phyloP scores from a whole-genome alignment of 306 rosid genomes.

The Trifolium pratense region DNA sequence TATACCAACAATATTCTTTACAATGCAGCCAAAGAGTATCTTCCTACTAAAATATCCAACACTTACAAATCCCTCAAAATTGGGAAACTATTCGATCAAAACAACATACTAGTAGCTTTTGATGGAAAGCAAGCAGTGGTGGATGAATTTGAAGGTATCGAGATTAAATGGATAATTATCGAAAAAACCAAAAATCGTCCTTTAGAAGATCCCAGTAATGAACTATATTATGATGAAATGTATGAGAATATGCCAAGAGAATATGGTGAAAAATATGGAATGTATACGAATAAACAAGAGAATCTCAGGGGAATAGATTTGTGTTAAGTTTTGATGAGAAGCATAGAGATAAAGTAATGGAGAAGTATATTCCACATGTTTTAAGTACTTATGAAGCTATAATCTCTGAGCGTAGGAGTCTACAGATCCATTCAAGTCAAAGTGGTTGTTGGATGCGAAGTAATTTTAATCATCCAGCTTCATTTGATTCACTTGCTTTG shows the following conservation, averaged over 20 bases:
- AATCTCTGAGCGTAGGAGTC: slow-evolving; percentile 19
- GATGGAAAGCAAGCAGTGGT: slow-evolving; percentile 37
- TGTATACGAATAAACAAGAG: too few species aligned
- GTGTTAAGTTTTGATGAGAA: slow-evolving; percentile 37
- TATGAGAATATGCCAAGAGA: too few species aligned
- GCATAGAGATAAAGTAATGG: slow-evolving; percentile 31
- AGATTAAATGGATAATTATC: slow-evolving; percentile 38
- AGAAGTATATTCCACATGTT: slow-evolving; percentile 37
- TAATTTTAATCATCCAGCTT: slow-evolving; percentile 44
- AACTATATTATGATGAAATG: too few species aligned
- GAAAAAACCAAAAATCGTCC: background rate
- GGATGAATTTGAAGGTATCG: slow-evolving; percentile 41
- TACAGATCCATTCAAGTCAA: slow-evolving; percentile 9
- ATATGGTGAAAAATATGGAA: too few species aligned
- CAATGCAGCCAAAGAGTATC: slow-evolving; percentile 10
- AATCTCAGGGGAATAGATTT: background rate
- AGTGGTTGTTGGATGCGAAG: background rate
- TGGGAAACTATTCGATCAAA: background rate
- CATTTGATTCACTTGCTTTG: slow-evolving; percentile 48
- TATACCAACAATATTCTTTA: background rate
- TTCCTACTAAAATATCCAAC: slow-evolving; percentile 1
- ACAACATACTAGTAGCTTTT: background rate
- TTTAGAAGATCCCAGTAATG: too few species aligned
- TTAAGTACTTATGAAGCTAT: slow-evolving; percentile 8
- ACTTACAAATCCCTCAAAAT: slow-evolving; percentile 15